These are phyloP conservation scores for Vanrija humicola DNA, from an alignment of 1,284 basidiomycete genomes.

Conservation along the genomic window DNA sequence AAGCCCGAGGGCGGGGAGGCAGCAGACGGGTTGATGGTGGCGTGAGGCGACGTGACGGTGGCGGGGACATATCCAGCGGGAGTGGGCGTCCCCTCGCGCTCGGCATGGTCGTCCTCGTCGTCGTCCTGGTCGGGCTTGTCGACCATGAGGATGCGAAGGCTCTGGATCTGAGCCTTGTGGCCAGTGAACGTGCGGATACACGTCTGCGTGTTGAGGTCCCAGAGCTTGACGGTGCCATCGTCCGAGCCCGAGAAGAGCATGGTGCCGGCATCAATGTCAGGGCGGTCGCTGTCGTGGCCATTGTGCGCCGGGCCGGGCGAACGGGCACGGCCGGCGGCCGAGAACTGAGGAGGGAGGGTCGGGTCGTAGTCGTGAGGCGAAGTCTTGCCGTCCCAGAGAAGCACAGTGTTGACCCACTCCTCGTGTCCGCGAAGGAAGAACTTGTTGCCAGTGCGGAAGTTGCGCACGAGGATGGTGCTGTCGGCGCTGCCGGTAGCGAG, in stretches of 20 bases:
- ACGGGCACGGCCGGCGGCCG: slow-evolving; percentile 16
- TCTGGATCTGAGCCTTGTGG: slow-evolving; percentile 94
- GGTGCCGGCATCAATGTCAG: slow-evolving; percentile 68
- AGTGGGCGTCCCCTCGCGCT: slow-evolving; percentile 9
- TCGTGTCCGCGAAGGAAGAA: slow-evolving; percentile 88
- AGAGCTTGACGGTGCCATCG: slow-evolving; percentile 87
- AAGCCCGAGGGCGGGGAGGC: slow-evolving; percentile 17
- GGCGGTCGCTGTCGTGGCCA: slow-evolving; percentile 15
- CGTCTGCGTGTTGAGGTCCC: slow-evolving; percentile 78
- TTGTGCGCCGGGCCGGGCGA: slow-evolving; percentile 10
- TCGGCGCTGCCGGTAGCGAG: slow-evolving; percentile 89
- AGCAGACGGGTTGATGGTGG: not conserved
- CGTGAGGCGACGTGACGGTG: slow-evolving; percentile 4
- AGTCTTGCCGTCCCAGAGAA: slow-evolving; percentile 78
- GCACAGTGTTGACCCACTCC: slow-evolving; percentile 96
- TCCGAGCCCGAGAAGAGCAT: slow-evolving; percentile 97
- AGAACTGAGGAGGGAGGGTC: slow-evolving; percentile 45
- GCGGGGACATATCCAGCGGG: slow-evolving; percentile 2
- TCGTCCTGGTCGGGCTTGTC: slow-evolving; percentile 45
- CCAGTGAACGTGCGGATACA: slow-evolving; percentile 83
- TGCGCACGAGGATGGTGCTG: slow-evolving; percentile 85
- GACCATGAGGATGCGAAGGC: slow-evolving; percentile 70
- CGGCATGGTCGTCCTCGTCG: slow-evolving; percentile 27
- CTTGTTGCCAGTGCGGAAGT: slow-evolving; percentile 84
- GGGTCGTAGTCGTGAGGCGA: slow-evolving; percentile 48